A percentile compares a stretch with the other conserved stretches of the same genome.
Conservation (phyloP, 2,329 filamentous ascomycete species). For the Didymella arachidicola region DNA sequence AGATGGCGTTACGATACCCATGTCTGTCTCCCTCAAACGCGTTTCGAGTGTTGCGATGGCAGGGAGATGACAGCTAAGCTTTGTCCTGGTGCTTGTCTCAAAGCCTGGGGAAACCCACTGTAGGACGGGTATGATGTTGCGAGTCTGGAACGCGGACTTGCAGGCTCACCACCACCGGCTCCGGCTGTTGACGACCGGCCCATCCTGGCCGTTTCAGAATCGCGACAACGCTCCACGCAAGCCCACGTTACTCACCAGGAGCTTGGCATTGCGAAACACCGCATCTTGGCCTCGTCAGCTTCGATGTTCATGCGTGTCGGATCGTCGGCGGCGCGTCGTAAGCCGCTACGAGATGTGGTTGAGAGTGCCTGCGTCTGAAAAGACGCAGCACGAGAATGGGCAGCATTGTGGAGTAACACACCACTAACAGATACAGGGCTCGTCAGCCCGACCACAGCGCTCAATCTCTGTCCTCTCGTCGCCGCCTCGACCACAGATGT, state of each 20-base stretch:
- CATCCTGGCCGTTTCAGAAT: constrained; percentile 30
- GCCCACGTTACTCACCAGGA: constrained; percentile 19
- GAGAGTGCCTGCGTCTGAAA: constrained; percentile 2
- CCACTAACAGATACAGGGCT: background rate
- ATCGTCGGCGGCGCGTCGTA: constrained; percentile 21
- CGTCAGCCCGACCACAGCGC: background rate
- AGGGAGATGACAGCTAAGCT: constrained; percentile 34
- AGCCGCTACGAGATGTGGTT: constrained; percentile 14
- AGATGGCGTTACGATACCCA: constrained; percentile 2
- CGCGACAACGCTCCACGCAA: constrained; percentile 13
- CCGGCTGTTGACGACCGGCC: background rate
- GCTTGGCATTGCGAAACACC: constrained; percentile 40
- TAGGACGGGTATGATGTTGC: constrained; percentile 2
- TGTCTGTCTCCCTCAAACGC: constrained; percentile 12
- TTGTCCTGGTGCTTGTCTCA: constrained; percentile 37
- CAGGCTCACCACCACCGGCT: background rate
- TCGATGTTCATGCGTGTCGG: constrained; percentile 24
- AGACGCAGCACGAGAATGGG: background rate
- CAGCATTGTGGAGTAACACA: background rate
- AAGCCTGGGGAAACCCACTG: constrained; percentile 23
- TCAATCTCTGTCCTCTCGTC: background rate
- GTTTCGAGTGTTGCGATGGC: constrained; percentile 8
- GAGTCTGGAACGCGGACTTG: background rate
- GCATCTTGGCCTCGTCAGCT: constrained; percentile 30
- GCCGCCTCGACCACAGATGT: background rate